Percentiles rank a stretch among this genome's conserved stretches.
Conservation (phyloP, 2,329 filamentous ascomycete species). For the Sordariomycetes sp. region DNA sequence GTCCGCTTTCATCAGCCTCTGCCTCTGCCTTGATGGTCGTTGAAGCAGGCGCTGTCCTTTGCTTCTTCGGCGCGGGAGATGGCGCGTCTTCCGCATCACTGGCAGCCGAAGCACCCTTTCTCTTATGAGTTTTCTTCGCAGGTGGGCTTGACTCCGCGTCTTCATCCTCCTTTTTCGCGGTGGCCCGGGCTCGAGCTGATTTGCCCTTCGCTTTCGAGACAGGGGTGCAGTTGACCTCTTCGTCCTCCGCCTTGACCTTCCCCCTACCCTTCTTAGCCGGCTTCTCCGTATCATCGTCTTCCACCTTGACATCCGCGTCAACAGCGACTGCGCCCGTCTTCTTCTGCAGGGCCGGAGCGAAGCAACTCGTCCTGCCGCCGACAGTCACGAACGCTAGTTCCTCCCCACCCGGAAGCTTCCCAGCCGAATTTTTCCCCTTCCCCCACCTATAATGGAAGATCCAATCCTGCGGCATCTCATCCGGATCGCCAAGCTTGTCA, state of each 20-base stretch:
- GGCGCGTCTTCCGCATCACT: neutral
- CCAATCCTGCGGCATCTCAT: conserved; percentile 76
- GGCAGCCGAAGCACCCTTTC: neutral
- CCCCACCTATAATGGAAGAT: conserved; percentile 81
- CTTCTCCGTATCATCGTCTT: conserved; percentile 12
- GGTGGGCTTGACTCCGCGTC: neutral
- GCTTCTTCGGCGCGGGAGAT: conserved; percentile 1
- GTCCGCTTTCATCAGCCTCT: neutral
- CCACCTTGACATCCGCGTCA: conserved; percentile 9
- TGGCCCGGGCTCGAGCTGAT: conserved; percentile 7
- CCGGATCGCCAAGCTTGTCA: conserved; percentile 66
- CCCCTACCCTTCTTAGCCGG: conserved; percentile 13
- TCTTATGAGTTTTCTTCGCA: conserved; percentile 1
- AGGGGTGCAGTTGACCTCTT: conserved; percentile 10
- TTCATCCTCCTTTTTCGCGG: conserved; percentile 11
- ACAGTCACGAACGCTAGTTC: conserved; percentile 80
- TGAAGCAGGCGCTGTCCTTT: neutral
- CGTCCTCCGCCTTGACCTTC: conserved; percentile 15
- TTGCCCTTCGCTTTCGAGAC: conserved; percentile 7
- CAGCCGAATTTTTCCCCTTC: conserved; percentile 67
- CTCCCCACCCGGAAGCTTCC: conserved; percentile 66
- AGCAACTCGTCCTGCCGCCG: conserved; percentile 80
- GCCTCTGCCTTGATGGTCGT: neutral
- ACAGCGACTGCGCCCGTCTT: conserved; percentile 33
- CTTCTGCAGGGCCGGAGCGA: conserved; percentile 76